Evolutionary conservation across 129 eudicot genomes (phyloP).

Genomic region (Saposhnikovia divaricata): DNA sequence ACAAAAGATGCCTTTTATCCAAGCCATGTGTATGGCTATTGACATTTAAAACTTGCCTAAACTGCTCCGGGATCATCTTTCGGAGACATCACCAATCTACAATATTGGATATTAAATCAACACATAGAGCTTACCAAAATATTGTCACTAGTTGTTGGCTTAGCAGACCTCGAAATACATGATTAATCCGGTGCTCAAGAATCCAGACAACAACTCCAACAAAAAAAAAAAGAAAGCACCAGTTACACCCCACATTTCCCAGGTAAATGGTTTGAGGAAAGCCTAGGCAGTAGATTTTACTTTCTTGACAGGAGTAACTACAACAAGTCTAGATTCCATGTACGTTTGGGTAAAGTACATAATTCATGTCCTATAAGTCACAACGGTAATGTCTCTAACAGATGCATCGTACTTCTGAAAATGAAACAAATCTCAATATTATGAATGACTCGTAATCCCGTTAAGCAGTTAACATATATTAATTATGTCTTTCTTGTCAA

Average conservation of each 20-base stretch:
- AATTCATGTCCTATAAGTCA: constrained; percentile 22
- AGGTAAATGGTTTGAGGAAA: constrained; percentile 21
- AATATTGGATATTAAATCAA: too few species aligned
- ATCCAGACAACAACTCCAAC: too few species aligned
- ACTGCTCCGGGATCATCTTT: too few species aligned
- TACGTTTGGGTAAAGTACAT: constrained; percentile 33
- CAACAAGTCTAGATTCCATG: constrained; percentile 26
- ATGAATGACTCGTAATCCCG: neutral
- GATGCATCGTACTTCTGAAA: constrained; percentile 32
- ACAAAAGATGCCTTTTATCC: too few species aligned
- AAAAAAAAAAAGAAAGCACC: constrained; percentile 23
- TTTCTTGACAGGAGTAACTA: constrained; percentile 18
- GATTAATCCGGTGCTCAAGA: too few species aligned
- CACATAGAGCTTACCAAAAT: too few species aligned
- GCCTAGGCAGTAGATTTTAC: constrained; percentile 25
- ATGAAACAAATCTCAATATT: neutral
- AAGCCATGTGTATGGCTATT: too few species aligned
- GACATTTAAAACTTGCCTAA: too few species aligned
- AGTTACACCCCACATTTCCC: constrained; percentile 24
- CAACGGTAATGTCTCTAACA: constrained; percentile 30
- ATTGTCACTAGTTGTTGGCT: too few species aligned
- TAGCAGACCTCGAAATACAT: too few species aligned
- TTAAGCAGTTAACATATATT: neutral
- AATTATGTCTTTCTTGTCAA: neutral
- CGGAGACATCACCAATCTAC: too few species aligned